A percentile compares a stretch with the other conserved stretches of the same genome.
phyloP scores from a whole-genome alignment of 2,329 filamentous ascomycete species.

The Biscogniauxia marginata region DNA sequence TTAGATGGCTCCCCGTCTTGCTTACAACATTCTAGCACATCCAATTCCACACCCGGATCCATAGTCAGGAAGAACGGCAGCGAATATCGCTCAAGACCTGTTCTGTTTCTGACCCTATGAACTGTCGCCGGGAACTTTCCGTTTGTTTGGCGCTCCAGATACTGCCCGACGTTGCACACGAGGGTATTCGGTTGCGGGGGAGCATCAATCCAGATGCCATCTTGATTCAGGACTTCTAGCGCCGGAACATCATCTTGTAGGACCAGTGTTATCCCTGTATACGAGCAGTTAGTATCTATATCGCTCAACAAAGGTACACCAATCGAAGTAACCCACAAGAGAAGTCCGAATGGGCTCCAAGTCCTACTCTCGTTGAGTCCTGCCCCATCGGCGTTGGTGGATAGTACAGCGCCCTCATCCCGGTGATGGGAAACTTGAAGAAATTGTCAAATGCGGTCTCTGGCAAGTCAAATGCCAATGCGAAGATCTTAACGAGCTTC shows the following conservation, averaged over 20 bases:
- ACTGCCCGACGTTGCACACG: constrained; percentile 41
- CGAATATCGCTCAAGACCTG: constrained; percentile 38
- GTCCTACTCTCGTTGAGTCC: constrained; percentile 28
- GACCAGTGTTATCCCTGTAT: constrained; percentile 38
- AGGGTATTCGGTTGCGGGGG: constrained; percentile 34
- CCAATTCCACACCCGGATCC: constrained; percentile 25
- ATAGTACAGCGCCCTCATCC: constrained; percentile 40
- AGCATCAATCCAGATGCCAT: constrained; percentile 40
- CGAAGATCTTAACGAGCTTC: constrained; percentile 35
- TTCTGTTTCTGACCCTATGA: constrained; percentile 39
- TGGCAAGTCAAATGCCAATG: constrained; percentile 39
- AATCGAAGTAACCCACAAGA: constrained; percentile 27
- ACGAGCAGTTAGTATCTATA: neutral
- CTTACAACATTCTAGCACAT: constrained; percentile 25
- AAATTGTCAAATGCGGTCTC: constrained; percentile 38
- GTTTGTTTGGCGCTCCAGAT: constrained; percentile 40
- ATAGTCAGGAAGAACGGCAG: constrained; percentile 38
- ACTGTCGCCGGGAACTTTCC: constrained; percentile 39
- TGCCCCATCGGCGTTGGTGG: constrained; percentile 33
- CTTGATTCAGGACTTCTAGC: constrained; percentile 41
- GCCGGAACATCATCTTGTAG: constrained; percentile 29
- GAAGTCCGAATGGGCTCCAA: constrained; percentile 42
- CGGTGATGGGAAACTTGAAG: constrained; percentile 40
- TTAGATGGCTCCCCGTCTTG: constrained; percentile 16
- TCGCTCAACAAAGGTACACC: neutral